Base-by-base conservation (phyloP, 2,329 filamentous ascomycete species). In the Epichloe brachyelytri region DNA sequence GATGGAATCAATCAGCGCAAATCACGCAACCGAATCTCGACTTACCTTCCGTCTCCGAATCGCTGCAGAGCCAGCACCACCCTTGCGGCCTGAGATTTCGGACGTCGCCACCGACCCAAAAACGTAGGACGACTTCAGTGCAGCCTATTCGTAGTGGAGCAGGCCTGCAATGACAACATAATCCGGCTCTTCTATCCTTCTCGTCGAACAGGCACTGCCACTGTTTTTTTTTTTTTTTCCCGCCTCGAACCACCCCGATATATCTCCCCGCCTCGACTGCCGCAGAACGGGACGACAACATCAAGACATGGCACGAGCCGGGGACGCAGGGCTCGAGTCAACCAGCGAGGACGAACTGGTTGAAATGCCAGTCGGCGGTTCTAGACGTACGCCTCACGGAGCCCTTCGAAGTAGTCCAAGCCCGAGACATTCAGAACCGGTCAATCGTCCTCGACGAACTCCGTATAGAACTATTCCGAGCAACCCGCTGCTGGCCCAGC, bases 281-380 rank as follows among this genome's bases (percentile, higher is more conserved):
- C 8, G 38, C 22, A 12, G 38, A 8, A 19, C 33, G 15, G 17
- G 22, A 39, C 41, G 41, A 15, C 26, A 40, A 36, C 30, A 39
- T 36, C 45, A 40, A 45, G 52, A 38, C 20, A 60, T 59, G 57
- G 51, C 54, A 26, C 51, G 44, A 45, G 48, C 50, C 49, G 51
- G 51, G 43, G 54, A 53, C 39, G 50, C 48, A 46, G 51, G 38
- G 44, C 46, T 57, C 46, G 48, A 51, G 20, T 38, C 53, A 2
- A 39, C 22, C n/a, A 56, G 57, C 48, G 62, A 63, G 33, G 67
- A 68, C 54, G 65, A 68, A 39, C 54, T 68, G 20, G 53, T 68
- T n/a, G 66, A 64, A 51, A 60, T 68, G 45, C 58, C 64, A 38
- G 52, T 61, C 30, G 56, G 49, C n/a, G 45, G 49, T n/a, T 8